Conservation (phyloP, 148 eudicot species). For the Nyssa sinensis region DNA sequence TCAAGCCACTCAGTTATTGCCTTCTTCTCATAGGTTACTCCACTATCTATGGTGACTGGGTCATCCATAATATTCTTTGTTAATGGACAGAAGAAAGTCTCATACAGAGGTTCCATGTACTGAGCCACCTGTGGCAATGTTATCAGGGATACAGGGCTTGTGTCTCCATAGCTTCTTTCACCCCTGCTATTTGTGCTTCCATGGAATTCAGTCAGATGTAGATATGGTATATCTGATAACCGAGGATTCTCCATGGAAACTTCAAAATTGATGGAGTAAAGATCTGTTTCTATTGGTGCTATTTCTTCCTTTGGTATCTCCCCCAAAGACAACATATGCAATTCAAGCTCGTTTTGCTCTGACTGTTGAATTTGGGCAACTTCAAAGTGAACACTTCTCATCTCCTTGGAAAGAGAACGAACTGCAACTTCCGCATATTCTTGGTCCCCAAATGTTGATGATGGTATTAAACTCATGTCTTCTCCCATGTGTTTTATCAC, state of each 20-base stretch:
- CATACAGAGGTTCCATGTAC: conserved; percentile 60
- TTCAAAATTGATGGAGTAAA: conserved; percentile 44
- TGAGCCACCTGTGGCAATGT: conserved; percentile 36
- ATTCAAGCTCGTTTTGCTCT: conserved; percentile 17
- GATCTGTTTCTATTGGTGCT: conserved; percentile 40
- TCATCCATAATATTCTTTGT: conserved; percentile 75
- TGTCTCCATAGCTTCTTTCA: conserved; percentile 15
- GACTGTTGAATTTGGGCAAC: conserved; percentile 18
- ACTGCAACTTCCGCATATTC: conserved; percentile 40
- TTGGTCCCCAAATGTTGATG: conserved; percentile 41
- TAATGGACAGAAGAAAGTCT: conserved; percentile 70
- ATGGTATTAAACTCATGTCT: conserved; percentile 47
- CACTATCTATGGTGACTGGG: conserved; percentile 74
- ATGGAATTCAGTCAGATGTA: conserved; percentile 19
- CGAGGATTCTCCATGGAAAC: conserved; percentile 35
- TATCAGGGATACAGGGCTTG: conserved; percentile 32
- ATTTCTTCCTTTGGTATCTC: conserved; percentile 15
- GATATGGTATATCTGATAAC: conserved; percentile 28
- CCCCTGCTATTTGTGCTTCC: conserved; percentile 41
- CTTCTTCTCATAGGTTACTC: conserved; percentile 63
- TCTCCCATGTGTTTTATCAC: conserved; percentile 58
- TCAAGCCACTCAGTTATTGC: conserved; percentile 57
- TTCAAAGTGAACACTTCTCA: conserved; percentile 42
- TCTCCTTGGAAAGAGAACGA: conserved; percentile 59
- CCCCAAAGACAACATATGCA: neutral